A percentile compares a stretch with the other conserved stretches of the same genome.
These are phyloP conservation scores for Triadica sebifera DNA, from an alignment of 345 rosid genomes.

Conservation along the genomic window DNA sequence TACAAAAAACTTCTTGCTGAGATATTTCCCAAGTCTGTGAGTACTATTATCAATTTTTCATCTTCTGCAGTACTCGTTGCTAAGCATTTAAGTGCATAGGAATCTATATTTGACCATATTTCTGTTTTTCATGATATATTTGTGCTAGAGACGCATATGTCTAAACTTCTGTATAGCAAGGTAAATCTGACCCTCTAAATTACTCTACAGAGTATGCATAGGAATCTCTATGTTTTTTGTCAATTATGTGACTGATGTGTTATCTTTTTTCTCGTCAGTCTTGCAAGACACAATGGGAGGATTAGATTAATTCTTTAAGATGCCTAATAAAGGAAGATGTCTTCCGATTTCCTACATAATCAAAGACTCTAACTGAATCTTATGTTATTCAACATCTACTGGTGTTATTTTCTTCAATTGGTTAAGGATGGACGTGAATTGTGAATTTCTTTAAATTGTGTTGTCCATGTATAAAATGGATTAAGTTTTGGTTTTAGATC, in stretches of 20 bases:
- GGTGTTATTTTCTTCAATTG: neutral
- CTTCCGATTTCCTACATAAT: neutral
- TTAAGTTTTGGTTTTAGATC: neutral
- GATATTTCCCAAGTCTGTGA: slow-evolving; percentile 90
- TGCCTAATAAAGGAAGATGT: neutral
- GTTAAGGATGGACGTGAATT: neutral
- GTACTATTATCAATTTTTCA: slow-evolving; percentile 15
- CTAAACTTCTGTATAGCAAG: slow-evolving; percentile 1
- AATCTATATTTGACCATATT: neutral
- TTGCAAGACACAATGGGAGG: too few species aligned
- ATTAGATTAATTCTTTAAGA: too few species aligned
- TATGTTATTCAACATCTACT: neutral
- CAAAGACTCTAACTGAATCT: neutral
- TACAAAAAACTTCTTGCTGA: slow-evolving; percentile 87
- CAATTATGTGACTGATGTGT: neutral
- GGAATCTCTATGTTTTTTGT: neutral
- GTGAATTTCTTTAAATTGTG: neutral
- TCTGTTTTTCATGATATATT: neutral
- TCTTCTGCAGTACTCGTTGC: neutral
- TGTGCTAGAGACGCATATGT: neutral
- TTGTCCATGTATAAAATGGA: neutral
- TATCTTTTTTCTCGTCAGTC: too few species aligned
- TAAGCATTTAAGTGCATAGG: neutral
- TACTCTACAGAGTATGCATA: neutral
- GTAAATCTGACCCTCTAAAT: neutral